A percentile compares a stretch with the other conserved stretches of the same genome.
These are phyloP conservation scores for Coniferiporia sulphurascens DNA, from an alignment of 1,284 basidiomycete species.

Conservation along the genomic window DNA sequence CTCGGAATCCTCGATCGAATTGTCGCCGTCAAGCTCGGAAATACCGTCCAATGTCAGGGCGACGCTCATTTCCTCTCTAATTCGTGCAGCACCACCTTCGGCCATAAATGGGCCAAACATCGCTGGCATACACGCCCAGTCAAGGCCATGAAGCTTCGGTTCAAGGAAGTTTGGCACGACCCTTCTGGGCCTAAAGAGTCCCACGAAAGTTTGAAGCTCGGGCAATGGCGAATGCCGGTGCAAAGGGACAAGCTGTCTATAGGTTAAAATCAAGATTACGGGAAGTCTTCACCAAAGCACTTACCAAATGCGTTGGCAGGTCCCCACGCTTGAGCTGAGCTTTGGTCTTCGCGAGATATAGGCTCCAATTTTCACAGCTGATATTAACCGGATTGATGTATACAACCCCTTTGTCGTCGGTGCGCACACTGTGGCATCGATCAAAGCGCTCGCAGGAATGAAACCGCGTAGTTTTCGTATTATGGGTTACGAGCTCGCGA, in stretches of 20 bases:
- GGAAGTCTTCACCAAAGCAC: constrained; percentile 21
- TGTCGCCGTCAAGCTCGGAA: constrained; percentile 4
- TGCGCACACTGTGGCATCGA: constrained; percentile 62
- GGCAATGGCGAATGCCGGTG: constrained; percentile 82
- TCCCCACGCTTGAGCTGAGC: constrained; percentile 40
- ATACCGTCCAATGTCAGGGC: neutral
- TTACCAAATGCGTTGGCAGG: constrained; percentile 53
- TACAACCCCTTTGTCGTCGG: constrained; percentile 48
- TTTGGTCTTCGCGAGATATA: constrained; percentile 49
- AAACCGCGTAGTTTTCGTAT: constrained; percentile 64
- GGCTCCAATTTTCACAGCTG: constrained; percentile 53
- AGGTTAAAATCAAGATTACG: neutral
- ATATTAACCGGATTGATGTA: constrained; percentile 77
- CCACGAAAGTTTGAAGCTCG: constrained; percentile 76
- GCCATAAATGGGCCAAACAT: constrained; percentile 46
- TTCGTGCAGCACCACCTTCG: constrained; percentile 12
- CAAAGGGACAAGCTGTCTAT: constrained; percentile 70
- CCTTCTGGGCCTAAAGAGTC: constrained; percentile 68
- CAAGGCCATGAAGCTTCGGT: constrained; percentile 53
- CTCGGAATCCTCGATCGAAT: constrained; percentile 6
- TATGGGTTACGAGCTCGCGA: constrained; percentile 55
- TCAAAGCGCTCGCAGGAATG: constrained; percentile 87
- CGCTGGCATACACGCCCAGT: constrained; percentile 62
- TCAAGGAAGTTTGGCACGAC: constrained; percentile 80
- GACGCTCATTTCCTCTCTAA: constrained; percentile 8